Base-by-base conservation (phyloP, 108 stramenopile species). In the Seminavis robusta region DNA sequence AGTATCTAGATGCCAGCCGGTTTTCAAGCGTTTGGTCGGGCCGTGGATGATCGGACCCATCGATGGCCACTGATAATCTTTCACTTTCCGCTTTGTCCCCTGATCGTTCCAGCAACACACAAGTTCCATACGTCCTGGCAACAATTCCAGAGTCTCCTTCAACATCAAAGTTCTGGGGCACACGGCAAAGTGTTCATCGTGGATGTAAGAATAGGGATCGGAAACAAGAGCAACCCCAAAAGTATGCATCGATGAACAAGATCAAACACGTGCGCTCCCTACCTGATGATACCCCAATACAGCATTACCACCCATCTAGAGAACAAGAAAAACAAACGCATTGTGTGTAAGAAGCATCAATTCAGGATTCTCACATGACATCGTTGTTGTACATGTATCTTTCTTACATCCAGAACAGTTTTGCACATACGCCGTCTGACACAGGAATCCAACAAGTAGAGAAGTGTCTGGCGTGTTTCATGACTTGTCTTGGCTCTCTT, bases 91-190 rank as follows among this genome's bases (percentile, higher is more conserved):
- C 24, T 27, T 48, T 37, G 36, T 11, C 10, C 67, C 20, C 17
- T 52, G n/a, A 51, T 52, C 80, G 66, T 57, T 82, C 69, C 24
- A 97, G 56, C 27, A 83, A 53, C 17, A 90, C 95, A 39, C 94
- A 94, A 7, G 98, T 98, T n/a, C 98, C 98, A 63, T 83, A 95
- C 4, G 90, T 93, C 26, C 98, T 55, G 17, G 95, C 95, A 1
- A 98, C 98, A 38, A 98, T 78, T 8, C 98, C 97, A 23, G 90
- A 88, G 63, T 97, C 95, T 15, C 98, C 98, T 76, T 98, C 98
- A 47, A 97, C 86, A 67, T 98, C 98, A 58, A 97, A 95, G 52
- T 87, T 82, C 45, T 92, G n/a, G n/a, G n/a, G n/a, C n/a, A n/a
- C n/a, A 81, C 41, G 31, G 15, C 62, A 46, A n/a, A 46, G 16